These are phyloP conservation scores for Lachnellula cervina DNA, from an alignment of 2,329 filamentous ascomycete species.

Conservation along the genomic window DNA sequence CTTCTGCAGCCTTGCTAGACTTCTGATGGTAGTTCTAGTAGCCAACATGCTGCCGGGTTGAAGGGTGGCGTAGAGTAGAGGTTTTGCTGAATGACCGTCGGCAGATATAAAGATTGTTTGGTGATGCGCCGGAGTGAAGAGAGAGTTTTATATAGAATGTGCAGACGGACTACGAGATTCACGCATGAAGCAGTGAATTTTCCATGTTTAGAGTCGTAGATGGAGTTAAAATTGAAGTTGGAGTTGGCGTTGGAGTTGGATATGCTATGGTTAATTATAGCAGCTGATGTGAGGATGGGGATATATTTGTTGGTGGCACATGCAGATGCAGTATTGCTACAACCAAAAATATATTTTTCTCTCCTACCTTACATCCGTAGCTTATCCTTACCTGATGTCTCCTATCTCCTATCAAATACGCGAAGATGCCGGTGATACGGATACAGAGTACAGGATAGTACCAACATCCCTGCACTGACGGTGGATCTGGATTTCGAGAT, in stretches of 20 bases:
- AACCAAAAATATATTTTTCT: background rate
- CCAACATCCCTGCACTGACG: background rate
- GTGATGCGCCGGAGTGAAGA: background rate
- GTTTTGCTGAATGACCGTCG: background rate
- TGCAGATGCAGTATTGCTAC: background rate
- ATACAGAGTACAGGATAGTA: background rate
- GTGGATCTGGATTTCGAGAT: background rate
- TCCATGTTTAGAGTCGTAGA: background rate
- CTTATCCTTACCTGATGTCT: too few relatives aligned
- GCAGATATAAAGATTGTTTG: background rate
- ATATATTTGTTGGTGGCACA: background rate
- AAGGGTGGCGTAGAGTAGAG: background rate
- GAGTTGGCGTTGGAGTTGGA: background rate
- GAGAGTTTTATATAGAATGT: background rate
- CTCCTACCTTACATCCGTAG: too few relatives aligned
- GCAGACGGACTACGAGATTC: background rate
- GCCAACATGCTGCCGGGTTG: conserved; percentile 11
- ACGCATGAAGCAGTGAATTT: background rate
- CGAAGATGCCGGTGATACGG: background rate
- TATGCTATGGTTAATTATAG: background rate
- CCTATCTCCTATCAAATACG: background rate
- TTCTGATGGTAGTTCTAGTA: conserved; percentile 5
- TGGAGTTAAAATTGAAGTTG: background rate
- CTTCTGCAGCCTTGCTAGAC: conserved; percentile 7
- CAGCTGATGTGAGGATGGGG: background rate